A percentile compares a stretch with the other conserved stretches of the same genome.
These are phyloP conservation scores for Solanum lycopersicoides DNA, from an alignment of 257 asterid species.

Conservation along the genomic window DNA sequence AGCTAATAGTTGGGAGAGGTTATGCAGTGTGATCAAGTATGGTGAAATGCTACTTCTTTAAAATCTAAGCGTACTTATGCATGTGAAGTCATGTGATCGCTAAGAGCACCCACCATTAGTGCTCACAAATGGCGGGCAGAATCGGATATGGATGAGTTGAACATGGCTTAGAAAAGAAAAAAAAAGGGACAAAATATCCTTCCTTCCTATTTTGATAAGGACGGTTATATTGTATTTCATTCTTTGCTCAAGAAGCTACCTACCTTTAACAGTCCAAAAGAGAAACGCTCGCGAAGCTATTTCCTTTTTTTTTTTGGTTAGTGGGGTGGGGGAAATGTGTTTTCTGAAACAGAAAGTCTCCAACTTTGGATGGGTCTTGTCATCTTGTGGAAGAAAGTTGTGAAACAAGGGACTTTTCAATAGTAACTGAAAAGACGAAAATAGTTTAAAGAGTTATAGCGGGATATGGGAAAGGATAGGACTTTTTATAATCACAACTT, in stretches of 20 bases:
- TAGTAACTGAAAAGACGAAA: neutral
- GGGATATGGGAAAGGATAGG: neutral
- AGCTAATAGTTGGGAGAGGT: neutral
- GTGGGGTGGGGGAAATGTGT: neutral
- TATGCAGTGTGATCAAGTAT: neutral
- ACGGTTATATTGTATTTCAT: neutral
- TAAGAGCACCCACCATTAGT: neutral
- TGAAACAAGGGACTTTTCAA: neutral
- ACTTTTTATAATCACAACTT: neutral
- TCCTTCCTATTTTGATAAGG: neutral
- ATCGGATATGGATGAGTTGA: neutral
- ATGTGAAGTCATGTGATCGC: neutral
- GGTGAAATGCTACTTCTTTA: neutral
- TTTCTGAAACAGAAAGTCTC: neutral
- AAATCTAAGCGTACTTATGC: neutral
- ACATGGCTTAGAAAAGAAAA: neutral
- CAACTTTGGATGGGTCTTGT: neutral
- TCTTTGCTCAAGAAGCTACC: neutral
- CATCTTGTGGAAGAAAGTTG: neutral
- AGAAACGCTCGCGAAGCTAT: neutral
- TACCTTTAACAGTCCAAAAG: neutral
- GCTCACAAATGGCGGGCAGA: neutral
- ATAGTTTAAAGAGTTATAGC: neutral
- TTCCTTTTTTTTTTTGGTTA: neutral
- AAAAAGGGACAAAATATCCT: neutral